These are phyloP conservation scores for Gloeopeniophorella convolvens DNA, from an alignment of 768 basidiomycete species.

Conservation along the genomic window DNA sequence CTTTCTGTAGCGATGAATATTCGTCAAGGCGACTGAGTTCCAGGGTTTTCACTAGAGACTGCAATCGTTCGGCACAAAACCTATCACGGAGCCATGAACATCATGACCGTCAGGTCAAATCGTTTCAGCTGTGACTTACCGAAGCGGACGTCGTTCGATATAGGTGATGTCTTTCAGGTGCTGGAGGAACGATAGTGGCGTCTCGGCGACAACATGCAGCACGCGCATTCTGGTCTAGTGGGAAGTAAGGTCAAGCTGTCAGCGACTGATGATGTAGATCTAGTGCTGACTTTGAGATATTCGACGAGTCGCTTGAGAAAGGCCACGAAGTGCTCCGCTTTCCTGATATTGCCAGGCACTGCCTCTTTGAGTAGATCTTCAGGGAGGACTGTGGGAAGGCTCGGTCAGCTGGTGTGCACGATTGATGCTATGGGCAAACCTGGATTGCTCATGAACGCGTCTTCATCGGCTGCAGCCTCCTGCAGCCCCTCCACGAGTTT, in stretches of 20 bases:
- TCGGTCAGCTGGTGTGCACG: conserved; percentile 9
- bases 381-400: conserved; percentile 58
- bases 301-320: conserved; percentile 98
- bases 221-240: conserved; percentile 94
- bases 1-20: conserved; percentile 86
- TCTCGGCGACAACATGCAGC: conserved; percentile 98
- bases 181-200: conserved; percentile 92
- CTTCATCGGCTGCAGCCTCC: conserved; percentile 67
- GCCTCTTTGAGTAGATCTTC: conserved; percentile 94
- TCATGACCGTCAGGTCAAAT: background rate
- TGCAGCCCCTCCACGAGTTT: conserved; percentile 92
- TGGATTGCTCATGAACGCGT: conserved; percentile 85
- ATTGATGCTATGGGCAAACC: conserved; percentile 37
- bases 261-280: too few relatives aligned
- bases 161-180: conserved; percentile 99
- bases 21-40: conserved; percentile 89
- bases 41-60: conserved; percentile 88
- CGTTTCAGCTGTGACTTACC: conserved; percentile 43
- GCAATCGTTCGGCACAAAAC: conserved; percentile 93
- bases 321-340: conserved; percentile 98
- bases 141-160: conserved; percentile 87
- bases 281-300: conserved; percentile 94
- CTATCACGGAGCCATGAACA: conserved; percentile 34
- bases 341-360: conserved; percentile 95
- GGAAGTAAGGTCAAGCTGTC: too few relatives aligned